These are phyloP conservation scores for Patellifolia procumbens DNA, from an alignment of 179 eudicot genomes.

Conservation along the genomic window DNA sequence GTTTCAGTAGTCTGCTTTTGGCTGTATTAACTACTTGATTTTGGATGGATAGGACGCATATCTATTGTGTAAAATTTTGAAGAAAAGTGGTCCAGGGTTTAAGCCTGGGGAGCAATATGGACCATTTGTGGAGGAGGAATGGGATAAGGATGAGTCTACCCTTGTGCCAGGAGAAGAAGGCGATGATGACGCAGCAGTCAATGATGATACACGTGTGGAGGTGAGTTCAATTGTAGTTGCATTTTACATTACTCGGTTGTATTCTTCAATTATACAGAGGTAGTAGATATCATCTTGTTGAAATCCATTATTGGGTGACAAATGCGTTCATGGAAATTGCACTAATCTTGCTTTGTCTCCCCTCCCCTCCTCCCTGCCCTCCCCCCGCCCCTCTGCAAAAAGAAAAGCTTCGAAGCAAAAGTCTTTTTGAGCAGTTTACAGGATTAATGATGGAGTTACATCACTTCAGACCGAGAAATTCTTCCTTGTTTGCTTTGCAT, in stretches of 20 bases:
- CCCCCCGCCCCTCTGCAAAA: neutral
- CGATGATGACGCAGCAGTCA: conserved; percentile 66
- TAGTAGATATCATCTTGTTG: neutral
- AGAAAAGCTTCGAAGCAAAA: too few relatives aligned
- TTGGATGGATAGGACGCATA: conserved; percentile 70
- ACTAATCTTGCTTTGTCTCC: neutral
- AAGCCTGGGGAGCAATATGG: conserved; percentile 96
- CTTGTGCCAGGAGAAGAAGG: conserved; percentile 79
- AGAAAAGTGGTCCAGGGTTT: conserved; percentile 94
- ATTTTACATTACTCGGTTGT: conserved; percentile 5
- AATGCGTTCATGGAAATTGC: neutral
- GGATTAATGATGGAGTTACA: neutral
- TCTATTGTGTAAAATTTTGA: conserved; percentile 89
- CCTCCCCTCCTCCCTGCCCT: neutral
- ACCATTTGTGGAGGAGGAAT: conserved; percentile 95
- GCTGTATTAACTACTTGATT: conserved; percentile 5
- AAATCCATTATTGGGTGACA: neutral
- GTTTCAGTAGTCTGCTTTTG: neutral
- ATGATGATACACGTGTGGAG: conserved; percentile 67
- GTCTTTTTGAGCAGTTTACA: neutral
- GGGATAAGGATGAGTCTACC: conserved; percentile 69
- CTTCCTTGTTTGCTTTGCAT: neutral
- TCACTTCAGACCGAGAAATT: neutral
- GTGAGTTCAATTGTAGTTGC: conserved; percentile 33
- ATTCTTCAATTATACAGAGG: neutral